Conservation (phyloP, 768 basidiomycete genomes). For the Ramaria sp. region DNA sequence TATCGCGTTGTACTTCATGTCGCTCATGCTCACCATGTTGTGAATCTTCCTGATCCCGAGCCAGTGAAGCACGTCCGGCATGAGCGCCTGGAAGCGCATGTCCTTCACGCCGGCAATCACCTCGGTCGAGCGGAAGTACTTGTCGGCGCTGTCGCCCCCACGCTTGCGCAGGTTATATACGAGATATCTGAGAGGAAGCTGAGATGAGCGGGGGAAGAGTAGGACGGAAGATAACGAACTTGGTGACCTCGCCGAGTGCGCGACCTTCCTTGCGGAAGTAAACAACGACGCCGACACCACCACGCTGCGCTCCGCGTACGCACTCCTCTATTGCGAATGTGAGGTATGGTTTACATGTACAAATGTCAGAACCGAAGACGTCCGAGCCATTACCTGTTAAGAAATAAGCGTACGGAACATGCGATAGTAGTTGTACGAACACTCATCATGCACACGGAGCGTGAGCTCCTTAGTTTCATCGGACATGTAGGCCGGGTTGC, state of each 20-base stretch:
- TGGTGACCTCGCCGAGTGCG: slow-evolving; percentile 88
- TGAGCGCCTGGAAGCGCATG: slow-evolving; percentile 88
- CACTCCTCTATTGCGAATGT: slow-evolving; percentile 91
- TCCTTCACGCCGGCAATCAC: slow-evolving; percentile 91
- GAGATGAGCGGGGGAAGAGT: not conserved
- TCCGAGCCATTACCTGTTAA: slow-evolving; percentile 81
- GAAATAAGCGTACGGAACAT: not conserved
- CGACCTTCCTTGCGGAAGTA: slow-evolving; percentile 95
- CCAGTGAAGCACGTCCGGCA: slow-evolving; percentile 97
- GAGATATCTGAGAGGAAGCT: slow-evolving; percentile 46
- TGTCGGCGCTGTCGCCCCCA: slow-evolving; percentile 83
- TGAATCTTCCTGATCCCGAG: slow-evolving; percentile 84
- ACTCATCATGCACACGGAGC: slow-evolving; percentile 89
- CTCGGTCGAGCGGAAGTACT: slow-evolving; percentile 92
- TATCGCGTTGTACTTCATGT: slow-evolving; percentile 95
- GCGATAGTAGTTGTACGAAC: slow-evolving; percentile 28
- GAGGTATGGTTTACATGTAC: slow-evolving; percentile 89
- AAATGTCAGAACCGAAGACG: slow-evolving; percentile 90
- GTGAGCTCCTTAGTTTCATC: slow-evolving; percentile 76
- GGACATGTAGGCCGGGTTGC: slow-evolving; percentile 66
- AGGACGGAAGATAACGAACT: slow-evolving; percentile 33
- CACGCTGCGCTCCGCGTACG: slow-evolving; percentile 68
- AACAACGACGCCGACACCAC: slow-evolving; percentile 86
- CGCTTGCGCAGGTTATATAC: slow-evolving; percentile 97
- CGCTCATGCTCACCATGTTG: slow-evolving; percentile 85